Evolutionary conservation across 192 early-diverging fungal species (phyloP), one percentile per base, ranked within the genome.

Genomic region (Helicostylum pulchrum): DNA sequence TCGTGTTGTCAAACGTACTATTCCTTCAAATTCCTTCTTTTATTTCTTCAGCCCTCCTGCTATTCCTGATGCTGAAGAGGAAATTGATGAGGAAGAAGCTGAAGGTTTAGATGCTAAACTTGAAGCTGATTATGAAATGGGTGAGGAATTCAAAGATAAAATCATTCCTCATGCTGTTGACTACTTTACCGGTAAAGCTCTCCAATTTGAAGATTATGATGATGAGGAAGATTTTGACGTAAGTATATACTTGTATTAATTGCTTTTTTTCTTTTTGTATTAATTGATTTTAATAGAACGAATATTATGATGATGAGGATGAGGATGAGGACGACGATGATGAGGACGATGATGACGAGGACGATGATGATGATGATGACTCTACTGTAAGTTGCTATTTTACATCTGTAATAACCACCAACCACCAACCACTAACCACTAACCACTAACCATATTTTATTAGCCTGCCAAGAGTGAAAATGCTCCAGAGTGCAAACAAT

Each of bases 111-210:
- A 94, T 65, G 84, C 88, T 51, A 89, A 82, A 67, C 80, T 99
- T 43, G 94, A 98, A 81, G 72, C 78, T 45, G 97, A 99, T 76
- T 99, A 98, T 77, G 92, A 96, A 77, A 78, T 95, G 75, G 71
- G 71, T 36, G 96, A 99, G 77, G 89, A 96, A 74, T 87, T 99
- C 81, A 99, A 99, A 87, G 95, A 98, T 63, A 96, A 93, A 79
- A 80, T 99, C 65, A 87, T 99, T 47, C 95, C 97, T 63, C 86
- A 87, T 72, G 97, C 97, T 58, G 76, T 98, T 64, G 94, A 98
- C 80, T 99, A 94, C 91, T 99, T 98, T 83, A 98, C 97, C 14
- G 97, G 97, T 71, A 90, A 93, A 78, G 97, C 97, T 44, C 80
- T 98, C 31, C 83, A 89, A 61, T 92, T 89, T 79, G 91, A 92